These are phyloP conservation scores for Tanacetum coccineum DNA, from an alignment of 129 eudicot species.

Conservation along the genomic window DNA sequence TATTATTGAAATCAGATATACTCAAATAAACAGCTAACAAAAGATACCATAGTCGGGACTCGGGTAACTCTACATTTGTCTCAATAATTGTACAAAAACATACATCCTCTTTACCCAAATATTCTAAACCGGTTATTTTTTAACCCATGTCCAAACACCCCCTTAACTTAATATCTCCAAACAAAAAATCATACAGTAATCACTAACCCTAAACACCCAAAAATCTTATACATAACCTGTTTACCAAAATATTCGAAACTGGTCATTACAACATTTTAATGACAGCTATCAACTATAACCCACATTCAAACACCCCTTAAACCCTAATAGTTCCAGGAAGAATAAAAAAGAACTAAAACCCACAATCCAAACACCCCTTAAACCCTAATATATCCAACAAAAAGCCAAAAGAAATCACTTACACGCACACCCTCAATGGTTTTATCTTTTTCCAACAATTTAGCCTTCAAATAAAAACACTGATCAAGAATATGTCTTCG, in stretches of 20 bases:
- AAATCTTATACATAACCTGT: neutral
- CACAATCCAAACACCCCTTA: neutral
- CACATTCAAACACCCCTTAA: conserved; percentile 9
- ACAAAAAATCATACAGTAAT: neutral
- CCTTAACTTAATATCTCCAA: neutral
- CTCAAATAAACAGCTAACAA: neutral
- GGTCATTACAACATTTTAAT: neutral
- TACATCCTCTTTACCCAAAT: neutral
- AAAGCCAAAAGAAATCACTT: neutral
- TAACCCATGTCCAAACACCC: conserved; percentile 8
- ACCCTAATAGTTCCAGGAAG: conserved; percentile 2
- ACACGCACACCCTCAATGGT: conserved; percentile 68
- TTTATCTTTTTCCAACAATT: conserved; percentile 55
- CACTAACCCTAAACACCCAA: neutral
- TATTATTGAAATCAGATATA: no score
- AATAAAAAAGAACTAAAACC: no score
- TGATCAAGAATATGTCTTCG: conserved; percentile 42
- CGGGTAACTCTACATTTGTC: neutral
- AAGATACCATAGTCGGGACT: neutral
- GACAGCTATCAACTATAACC: neutral
- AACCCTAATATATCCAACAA: neutral
- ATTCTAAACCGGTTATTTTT: neutral
- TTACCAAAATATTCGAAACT: neutral
- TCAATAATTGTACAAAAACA: neutral
- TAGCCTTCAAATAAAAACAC: conserved; percentile 43